Base-by-base conservation (phyloP, 768 basidiomycete species). In the Lentinula sp. region DNA sequence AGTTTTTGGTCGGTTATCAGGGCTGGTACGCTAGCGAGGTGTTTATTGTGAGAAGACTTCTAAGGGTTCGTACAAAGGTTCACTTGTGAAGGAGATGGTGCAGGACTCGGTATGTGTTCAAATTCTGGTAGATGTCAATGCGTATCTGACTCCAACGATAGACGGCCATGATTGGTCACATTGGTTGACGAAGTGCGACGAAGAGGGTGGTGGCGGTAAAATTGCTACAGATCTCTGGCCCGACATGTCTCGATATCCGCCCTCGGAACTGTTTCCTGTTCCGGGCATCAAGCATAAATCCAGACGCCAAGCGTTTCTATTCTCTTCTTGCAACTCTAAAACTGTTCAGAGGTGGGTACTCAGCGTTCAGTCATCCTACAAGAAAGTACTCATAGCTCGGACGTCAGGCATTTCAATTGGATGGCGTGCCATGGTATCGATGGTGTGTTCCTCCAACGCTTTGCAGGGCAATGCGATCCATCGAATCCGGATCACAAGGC, bases 121-220 rank as follows among this genome's bases (percentile, higher is more conserved):
- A 12, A n/a, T 16, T 45, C 16, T 43, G 13, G 3, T 20, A 48
- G 4, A 20, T 6, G 9, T 50, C 20, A 39, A 15, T 12, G 18
- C 12, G 41, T 16, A 60, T 42, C 35, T 59, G 16, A 48, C 46
- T 61, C 32, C 61, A 43, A 16, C 54, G 36, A 5, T 55, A 80
- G 85, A 83, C 1, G 90, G 91, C 66, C 89, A 91, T 65, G 91
- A 91, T 32, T 93, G 92, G 92, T 76, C 91, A 20, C 91, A 93
- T 66, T 93, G 92, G 91, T 84, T 91, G 69, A 33, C 13, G 33
- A 20, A 33, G 13, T 39, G 37, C 37, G 42, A n/a, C 16, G 42
- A 43, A 43, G 48, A 50, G 18, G 33, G 78, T 1, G 73, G 81
- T 36, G 89, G 88, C 16, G 91, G 90, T 15, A 82, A 77, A 2